A percentile compares a stretch with the other conserved stretches of the same genome.
These are phyloP conservation scores for Xylaria sp. DNA, from an alignment of 2,329 filamentous ascomycete genomes.

Conservation along the genomic window DNA sequence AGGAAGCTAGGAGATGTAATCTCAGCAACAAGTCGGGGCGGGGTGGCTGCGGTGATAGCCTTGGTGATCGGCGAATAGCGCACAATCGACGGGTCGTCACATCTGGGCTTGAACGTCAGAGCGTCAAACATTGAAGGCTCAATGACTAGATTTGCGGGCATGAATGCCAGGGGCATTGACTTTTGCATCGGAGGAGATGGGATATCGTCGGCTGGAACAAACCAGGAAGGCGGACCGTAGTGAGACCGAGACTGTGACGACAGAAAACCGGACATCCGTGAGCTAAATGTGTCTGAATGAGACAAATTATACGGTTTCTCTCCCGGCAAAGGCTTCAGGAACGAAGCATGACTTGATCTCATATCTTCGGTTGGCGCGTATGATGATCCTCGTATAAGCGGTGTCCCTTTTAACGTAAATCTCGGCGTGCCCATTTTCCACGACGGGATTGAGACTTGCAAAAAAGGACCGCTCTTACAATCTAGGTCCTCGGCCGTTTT, in stretches of 20 bases:
- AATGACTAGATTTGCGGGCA: constrained; percentile 48
- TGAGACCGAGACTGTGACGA: constrained; percentile 35
- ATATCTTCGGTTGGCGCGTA: constrained; percentile 71
- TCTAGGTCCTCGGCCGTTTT: constrained; percentile 58
- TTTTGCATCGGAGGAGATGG: constrained; percentile 38
- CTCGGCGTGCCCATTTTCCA: constrained; percentile 77
- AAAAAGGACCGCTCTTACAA: constrained; percentile 43
- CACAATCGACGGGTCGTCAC: constrained; percentile 74
- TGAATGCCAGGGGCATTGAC: constrained; percentile 41
- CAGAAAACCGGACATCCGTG: constrained; percentile 36
- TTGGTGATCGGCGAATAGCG: constrained; percentile 67
- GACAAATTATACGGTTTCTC: constrained; percentile 30
- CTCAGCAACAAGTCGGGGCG: constrained; percentile 85
- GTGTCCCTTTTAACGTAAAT: constrained; percentile 71
- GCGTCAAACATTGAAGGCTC: constrained; percentile 76
- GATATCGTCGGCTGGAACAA: constrained; percentile 10
- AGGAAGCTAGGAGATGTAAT: constrained; percentile 94
- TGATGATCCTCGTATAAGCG: constrained; percentile 74
- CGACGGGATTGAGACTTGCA: constrained; percentile 75
- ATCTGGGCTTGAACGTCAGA: constrained; percentile 71
- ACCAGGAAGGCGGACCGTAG: constrained; percentile 25
- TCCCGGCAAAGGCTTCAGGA: constrained; percentile 35
- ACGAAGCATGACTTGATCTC: constrained; percentile 56
- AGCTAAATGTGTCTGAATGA: constrained; percentile 27
- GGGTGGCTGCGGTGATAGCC: constrained; percentile 82